Evolutionary conservation across 176 grass and related monocot genomes (phyloP), one percentile per base, ranked within the genome.

Genomic region (Eragrostis nindensis): DNA sequence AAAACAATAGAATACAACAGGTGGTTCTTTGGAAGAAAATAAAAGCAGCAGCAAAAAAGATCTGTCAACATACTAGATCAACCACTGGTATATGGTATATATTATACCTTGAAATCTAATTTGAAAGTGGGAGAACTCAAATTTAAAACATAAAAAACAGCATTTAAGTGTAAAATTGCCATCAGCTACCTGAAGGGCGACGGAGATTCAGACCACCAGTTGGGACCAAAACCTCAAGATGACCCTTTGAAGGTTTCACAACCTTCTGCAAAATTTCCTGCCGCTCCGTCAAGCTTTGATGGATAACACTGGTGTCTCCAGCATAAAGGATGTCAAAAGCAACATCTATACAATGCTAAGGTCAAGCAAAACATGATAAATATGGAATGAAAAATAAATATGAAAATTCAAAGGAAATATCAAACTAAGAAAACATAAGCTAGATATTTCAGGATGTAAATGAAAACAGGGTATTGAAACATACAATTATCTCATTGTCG

Each of bases 261-360:
- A 89, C 76, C 71, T 94, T 94, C 54, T 70, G 83, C 73, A 98
- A 81, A 66, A 89, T 80, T 74, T 77, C 86, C 17, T 94, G 95
- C 36, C 95, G 86, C 67, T 98, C 95, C 47, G 36, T 86, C 73
- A 98, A 88, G 26, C 85, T 98, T 70, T 91, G 95, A 84, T 98
- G 95, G 76, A 98, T 92, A 81, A 94, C 77, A 91, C 95, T 98
- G 60, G 92, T 87, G 66, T 93, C 92, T 83, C 90, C 90, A 85
- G 90, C 83, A 92, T 98, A 98, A 62, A 98, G 90, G 88, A 98
- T 92, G 75, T 98, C 95, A 86, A 98, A 98, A 90, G 85, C 92
- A 88, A 98, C 82, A 86, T 98, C 95, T 98, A 62, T 67, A 66
- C 66, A 86, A 83, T 68, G 62, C 11, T 29, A 83, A 26, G 17